A percentile compares a stretch with the other conserved stretches of the same genome.
Conservation (phyloP, 345 rosid species). For the Turnera subulata region DNA sequence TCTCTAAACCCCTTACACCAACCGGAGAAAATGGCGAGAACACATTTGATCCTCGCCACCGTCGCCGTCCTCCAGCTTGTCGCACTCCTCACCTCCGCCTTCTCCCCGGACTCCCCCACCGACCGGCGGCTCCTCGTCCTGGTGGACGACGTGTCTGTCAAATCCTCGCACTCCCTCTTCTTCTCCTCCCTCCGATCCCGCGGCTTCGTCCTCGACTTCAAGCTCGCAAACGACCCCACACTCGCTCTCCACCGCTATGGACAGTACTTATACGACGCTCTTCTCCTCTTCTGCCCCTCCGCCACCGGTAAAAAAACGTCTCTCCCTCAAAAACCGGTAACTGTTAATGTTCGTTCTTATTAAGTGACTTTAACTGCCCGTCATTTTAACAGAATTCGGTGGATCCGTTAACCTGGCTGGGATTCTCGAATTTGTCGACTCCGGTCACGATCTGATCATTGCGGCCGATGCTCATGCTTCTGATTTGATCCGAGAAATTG, state of each 20-base stretch:
- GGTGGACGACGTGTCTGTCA: conserved; percentile 57
- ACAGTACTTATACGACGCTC: conserved; percentile 53
- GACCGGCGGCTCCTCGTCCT: conserved; percentile 55
- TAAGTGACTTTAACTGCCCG: too few species aligned
- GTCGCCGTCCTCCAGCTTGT: conserved; percentile 16
- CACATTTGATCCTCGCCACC: too few species aligned
- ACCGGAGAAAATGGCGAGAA: too few species aligned
- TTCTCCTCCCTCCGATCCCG: conserved; percentile 55
- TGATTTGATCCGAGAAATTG: conserved; percentile 47
- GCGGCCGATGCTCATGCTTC: conserved; percentile 65
- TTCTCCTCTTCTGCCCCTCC: conserved; percentile 57
- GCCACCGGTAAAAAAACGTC: conserved; percentile 45
- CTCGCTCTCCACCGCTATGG: conserved; percentile 64
- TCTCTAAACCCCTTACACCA: too few species aligned
- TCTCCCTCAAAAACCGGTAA: neutral
- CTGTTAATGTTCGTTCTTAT: neutral
- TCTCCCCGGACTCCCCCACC: conserved; percentile 49
- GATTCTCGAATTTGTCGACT: conserved; percentile 64
- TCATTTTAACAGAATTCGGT: conserved; percentile 39
- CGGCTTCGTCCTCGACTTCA: conserved; percentile 58
- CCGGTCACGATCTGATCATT: conserved; percentile 61
- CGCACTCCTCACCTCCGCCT: conserved; percentile 39
- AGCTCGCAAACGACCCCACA: conserved; percentile 53
- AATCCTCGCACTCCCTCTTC: conserved; percentile 64
- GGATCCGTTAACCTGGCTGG: conserved; percentile 53